A percentile compares a stretch with the other conserved stretches of the same genome.
phyloP scores from a whole-genome alignment of 805 yeast species.

The Nakazawaea anatomiae region DNA sequence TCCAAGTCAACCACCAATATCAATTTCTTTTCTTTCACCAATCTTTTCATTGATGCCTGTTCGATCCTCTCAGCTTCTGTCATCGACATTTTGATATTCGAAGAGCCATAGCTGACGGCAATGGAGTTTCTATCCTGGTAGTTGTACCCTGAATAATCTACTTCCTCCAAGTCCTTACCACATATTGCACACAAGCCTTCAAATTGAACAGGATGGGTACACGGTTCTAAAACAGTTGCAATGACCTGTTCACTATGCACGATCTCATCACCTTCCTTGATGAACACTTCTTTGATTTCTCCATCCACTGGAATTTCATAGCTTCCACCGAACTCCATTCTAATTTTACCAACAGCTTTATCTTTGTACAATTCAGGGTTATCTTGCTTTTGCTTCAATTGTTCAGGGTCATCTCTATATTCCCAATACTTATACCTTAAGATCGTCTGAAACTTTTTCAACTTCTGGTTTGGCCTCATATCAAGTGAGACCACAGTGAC shows the following conservation, averaged over 20 bases:
- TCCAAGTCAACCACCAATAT: conserved; percentile 94
- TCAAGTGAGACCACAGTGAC: conserved; percentile 51
- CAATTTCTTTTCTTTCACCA: conserved; percentile 59
- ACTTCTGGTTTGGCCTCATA: conserved; percentile 36
- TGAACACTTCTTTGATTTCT: conserved; percentile 40
- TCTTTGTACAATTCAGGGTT: conserved; percentile 22
- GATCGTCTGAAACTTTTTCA: conserved; percentile 48
- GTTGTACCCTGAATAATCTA: conserved; percentile 68
- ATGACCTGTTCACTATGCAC: conserved; percentile 39
- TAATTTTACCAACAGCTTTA: conserved; percentile 32
- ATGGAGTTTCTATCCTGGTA: conserved; percentile 76
- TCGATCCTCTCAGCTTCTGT: conserved; percentile 87
- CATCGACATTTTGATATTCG: conserved; percentile 75
- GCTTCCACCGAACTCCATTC: conserved; percentile 66
- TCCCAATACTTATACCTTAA: conserved; percentile 65
- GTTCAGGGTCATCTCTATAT: conserved; percentile 45
- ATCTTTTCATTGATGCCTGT: conserved; percentile 51
- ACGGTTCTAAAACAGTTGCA: conserved; percentile 66
- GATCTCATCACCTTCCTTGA: conserved; percentile 57
- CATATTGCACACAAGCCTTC: conserved; percentile 94
- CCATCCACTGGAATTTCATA: conserved; percentile 87
- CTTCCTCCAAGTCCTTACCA: conserved; percentile 70
- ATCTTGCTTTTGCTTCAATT: conserved; percentile 31
- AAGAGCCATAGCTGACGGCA: conserved; percentile 83
- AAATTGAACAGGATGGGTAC: conserved; percentile 88